Conservation (phyloP, 2,329 filamentous ascomycete species). For the Calonectria pseudoturangicola region DNA sequence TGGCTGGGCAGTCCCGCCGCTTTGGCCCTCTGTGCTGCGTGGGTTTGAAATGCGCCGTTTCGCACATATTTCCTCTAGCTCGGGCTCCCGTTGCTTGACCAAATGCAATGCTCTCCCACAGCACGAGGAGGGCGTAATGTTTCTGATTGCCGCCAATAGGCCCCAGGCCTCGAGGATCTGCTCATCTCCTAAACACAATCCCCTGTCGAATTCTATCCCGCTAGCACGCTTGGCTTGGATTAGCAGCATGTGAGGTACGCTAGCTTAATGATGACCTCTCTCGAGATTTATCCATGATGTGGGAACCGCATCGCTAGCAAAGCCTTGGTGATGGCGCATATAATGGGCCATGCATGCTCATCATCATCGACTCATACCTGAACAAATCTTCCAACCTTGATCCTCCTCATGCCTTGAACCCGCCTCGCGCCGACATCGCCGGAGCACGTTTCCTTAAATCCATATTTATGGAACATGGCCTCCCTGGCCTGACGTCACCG, state of each 20-base stretch:
- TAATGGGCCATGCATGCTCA: neutral
- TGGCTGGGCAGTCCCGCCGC: neutral
- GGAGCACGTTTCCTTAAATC: constrained; percentile 22
- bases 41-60: constrained; percentile 7
- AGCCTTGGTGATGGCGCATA: neutral
- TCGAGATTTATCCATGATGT: constrained; percentile 2
- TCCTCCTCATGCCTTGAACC: constrained; percentile 18
- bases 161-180: neutral
- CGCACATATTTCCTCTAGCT: constrained; percentile 11
- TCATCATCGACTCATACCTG: neutral
- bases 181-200: neutral
- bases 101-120: neutral
- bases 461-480: constrained; percentile 15
- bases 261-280: neutral
- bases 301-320: neutral
- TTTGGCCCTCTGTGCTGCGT: constrained; percentile 2
- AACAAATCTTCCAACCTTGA: neutral
- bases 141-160: neutral
- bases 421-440: constrained; percentile 11
- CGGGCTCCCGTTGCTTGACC: neutral
- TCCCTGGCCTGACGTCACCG: constrained; percentile 38
- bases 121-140: neutral
- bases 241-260: constrained; percentile 1
- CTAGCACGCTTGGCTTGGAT: neutral
- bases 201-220: neutral